A percentile compares a stretch with the other conserved stretches of the same genome.
Conservation (phyloP, 1,139 yeast species). For the Suhomyces anneliseae region DNA sequence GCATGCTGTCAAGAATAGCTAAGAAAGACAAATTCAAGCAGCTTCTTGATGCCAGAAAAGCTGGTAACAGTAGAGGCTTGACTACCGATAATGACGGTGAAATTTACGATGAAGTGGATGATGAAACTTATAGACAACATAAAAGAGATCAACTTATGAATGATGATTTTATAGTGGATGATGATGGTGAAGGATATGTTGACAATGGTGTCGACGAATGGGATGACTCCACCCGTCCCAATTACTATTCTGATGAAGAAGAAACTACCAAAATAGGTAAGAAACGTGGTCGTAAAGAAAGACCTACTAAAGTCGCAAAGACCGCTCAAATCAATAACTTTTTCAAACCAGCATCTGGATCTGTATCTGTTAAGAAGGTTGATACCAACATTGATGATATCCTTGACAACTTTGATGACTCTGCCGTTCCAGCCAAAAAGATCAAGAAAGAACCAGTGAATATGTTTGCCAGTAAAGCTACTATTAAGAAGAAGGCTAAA, state of each 20-base stretch:
- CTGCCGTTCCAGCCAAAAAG: constrained; percentile 19
- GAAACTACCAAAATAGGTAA: constrained; percentile 28
- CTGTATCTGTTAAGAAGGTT: constrained; percentile 31
- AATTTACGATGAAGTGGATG: constrained; percentile 87
- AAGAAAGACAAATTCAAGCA: constrained; percentile 39
- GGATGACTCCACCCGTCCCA: constrained; percentile 56
- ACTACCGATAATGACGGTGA: constrained; percentile 36
- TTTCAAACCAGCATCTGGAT: constrained; percentile 46
- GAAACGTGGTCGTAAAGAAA: constrained; percentile 31
- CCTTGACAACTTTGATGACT: constrained; percentile 41
- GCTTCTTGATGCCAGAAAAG: constrained; percentile 42
- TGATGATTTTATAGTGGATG: constrained; percentile 94
- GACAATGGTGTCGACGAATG: constrained; percentile 92
- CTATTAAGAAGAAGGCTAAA: constrained; percentile 13
- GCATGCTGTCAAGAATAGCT: constrained; percentile 32
- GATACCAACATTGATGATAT: constrained; percentile 48
- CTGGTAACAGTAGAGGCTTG: constrained; percentile 30
- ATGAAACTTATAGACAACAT: constrained; percentile 70
- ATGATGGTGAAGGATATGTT: constrained; percentile 85
- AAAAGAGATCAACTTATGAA: constrained; percentile 78
- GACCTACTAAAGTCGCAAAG: constrained; percentile 45
- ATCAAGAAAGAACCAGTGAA: constrained; percentile 16
- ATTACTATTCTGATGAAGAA: constrained; percentile 57
- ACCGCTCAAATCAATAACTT: constrained; percentile 54
- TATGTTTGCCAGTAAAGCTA: constrained; percentile 7